A percentile compares a stretch with the other conserved stretches of the same genome.
phyloP scores from a whole-genome alignment of 805 yeast genomes.

The Ogataea sp. region DNA sequence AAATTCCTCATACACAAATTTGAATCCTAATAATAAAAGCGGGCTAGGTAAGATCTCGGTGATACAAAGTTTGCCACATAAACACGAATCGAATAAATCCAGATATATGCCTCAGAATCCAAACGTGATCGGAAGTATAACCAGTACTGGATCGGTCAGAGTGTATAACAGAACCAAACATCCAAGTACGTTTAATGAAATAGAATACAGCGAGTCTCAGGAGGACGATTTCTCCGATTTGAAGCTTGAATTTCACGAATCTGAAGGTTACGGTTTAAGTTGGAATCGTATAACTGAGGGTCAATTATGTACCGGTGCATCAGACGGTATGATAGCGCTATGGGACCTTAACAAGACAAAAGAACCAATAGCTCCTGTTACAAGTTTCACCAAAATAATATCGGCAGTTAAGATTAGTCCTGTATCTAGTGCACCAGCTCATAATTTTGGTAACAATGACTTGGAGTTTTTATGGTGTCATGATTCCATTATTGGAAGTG shows the following conservation, averaged over 20 bases:
- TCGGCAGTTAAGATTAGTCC: conserved; percentile 10
- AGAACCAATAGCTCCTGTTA: conserved; percentile 9
- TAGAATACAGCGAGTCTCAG: conserved; percentile 3
- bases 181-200: conserved; percentile 35
- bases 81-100: conserved; percentile 67
- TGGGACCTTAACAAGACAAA: conserved; percentile 46
- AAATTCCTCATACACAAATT: conserved; percentile 17
- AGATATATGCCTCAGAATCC: conserved; percentile 81
- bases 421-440: conserved; percentile 19
- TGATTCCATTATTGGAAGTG: conserved; percentile 51
- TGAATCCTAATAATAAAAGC: not conserved
- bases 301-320: conserved; percentile 47
- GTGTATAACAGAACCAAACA: conserved; percentile 83
- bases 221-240: conserved; percentile 14
- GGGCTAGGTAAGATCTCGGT: conserved; percentile 2
- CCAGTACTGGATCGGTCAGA: conserved; percentile 55
- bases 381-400: not conserved
- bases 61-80: conserved; percentile 55
- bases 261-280: conserved; percentile 62
- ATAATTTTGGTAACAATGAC: conserved; percentile 55
- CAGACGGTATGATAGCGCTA: conserved; percentile 53
- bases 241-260: conserved; percentile 20
- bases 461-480: conserved; percentile 62
- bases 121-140: conserved; percentile 66
- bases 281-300: conserved; percentile 71